Base-by-base conservation (phyloP, 2,329 filamentous ascomycete genomes). In the Fonsecaea pedrosoi region DNA sequence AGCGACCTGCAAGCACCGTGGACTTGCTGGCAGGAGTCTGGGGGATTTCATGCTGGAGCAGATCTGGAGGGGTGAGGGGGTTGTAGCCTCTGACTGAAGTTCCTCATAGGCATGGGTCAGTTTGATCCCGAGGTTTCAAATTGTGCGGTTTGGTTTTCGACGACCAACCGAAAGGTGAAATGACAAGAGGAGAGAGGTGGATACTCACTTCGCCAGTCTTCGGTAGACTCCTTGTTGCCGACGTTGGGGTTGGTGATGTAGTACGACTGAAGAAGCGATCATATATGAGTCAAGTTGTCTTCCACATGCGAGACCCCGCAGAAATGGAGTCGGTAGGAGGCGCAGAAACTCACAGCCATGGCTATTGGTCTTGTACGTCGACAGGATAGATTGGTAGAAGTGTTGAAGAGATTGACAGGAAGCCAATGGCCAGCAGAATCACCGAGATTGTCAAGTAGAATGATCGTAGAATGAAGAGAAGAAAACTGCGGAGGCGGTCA, bases 41-140 rank as follows among this genome's bases (percentile, higher is more conserved):
- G 38, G 93, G 92, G 74, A 97, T 89, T 81, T 98, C 94, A 69
- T 89, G 88, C 78, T 92, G 88, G 75, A 98, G 90, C 73, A 97
- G 87, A 73, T 91, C 90, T 53, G 94, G 94, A 56, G 92, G 90
- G 78, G 97, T 95, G 77, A 98, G 84, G 76, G 94, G 92, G 81
- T 97, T 94, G 85, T 97, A 94, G 73, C 93, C 93, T 77, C 96
- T 84, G 80, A 97, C 94, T 97, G 74, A 6, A 48, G n/a, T 50
- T 18, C 45, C 45, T 50, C 45, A 15, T 10, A 30, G 6, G 4
- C 45, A 12, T 40, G 12, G 45, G 45, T 50, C 45, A 50, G 45
- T 32, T 6, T 50, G 8, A 30, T 12, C 45, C 30, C 4, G 21
- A 30, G 45, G 45, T 18, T 50, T 10, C 8, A 2, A 7, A 50